Evolutionary conservation across 2,329 filamentous ascomycete species (phyloP), one percentile per base, ranked within the genome.

Genomic region (Fusarium oxysporum): DNA sequence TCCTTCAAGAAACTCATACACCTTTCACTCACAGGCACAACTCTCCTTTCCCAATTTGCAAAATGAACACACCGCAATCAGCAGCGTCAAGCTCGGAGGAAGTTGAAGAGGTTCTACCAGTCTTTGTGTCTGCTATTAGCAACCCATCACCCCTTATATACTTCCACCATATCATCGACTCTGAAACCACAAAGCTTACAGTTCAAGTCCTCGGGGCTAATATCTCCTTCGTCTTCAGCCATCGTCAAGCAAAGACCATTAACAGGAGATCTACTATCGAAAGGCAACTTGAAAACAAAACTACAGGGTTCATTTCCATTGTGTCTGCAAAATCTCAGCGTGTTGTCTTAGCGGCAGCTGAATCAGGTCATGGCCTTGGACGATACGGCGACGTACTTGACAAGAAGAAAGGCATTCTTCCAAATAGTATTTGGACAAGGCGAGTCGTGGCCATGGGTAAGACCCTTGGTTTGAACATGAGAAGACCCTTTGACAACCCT

Each of bases 171-270:
- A 65, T 76, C 38, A 64, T 82, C 58, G 64, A 81, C 55, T 40
- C 73, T 1, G 64, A 72, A 2, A 60, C 54, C 0, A 77, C 76
- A 0, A 77, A 72, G 0, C 76, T 82, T 3, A 72, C 70, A 0
- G 77, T 80, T 9, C 73, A 80, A 37, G 79, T 81, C 5, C 76
- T 81, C 6, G 81, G 81, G 3, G 77, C 80, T 6, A 81, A 81
- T 19, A 72, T 82, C 11, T 58, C 66, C 2, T 77, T 77, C 48
- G 78, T 66, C 0, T 82, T 83, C 57, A 65, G 62, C 1, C 81
- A 83, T 62, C 51, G 56, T 2, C 74, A 76, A 23, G 77, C 79
- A 14, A 65, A 61, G 5, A 7, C 41, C 5, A 16, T 64, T 8
- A 13, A 47, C 6, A 37, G 38, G 0, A 51, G 35, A 1, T 70